phyloP scores from a whole-genome alignment of 495 filamentous ascomycete species.

The Xylona heveae region DNA sequence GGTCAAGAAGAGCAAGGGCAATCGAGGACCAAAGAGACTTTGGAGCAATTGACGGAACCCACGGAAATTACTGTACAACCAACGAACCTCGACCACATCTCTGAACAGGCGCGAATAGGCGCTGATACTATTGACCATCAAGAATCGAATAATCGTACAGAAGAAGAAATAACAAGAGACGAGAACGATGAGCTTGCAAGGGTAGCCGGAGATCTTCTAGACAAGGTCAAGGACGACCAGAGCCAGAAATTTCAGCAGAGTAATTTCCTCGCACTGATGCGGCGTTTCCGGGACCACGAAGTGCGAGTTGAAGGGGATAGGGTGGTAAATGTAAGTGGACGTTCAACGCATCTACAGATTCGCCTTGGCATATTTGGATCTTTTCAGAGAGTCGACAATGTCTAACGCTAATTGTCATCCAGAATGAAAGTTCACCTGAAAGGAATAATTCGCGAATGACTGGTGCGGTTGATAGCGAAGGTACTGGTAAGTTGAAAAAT shows the following conservation, averaged over 20 bases:
- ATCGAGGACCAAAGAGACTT: slow-evolving; percentile 5
- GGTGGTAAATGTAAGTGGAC: slow-evolving; percentile 6
- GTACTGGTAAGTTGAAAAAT: too few relatives aligned
- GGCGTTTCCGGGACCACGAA: slow-evolving; percentile 12
- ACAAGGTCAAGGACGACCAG: slow-evolving; percentile 44
- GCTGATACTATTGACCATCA: background rate
- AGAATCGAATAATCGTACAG: slow-evolving; percentile 15
- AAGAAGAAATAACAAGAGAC: slow-evolving; percentile 17
- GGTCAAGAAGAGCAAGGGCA: slow-evolving; percentile 8
- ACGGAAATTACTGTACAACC: background rate
- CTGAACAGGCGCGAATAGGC: too few relatives aligned
- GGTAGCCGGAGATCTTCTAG: slow-evolving; percentile 49
- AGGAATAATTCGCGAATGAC: too few relatives aligned
- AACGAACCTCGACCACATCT: background rate
- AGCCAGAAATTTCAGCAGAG: slow-evolving; percentile 58
- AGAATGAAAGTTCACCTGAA: too few relatives aligned
- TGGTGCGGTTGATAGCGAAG: too few relatives aligned
- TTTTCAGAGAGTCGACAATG: too few relatives aligned
- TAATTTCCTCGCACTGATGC: slow-evolving; percentile 59
- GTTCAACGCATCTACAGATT: too few relatives aligned
- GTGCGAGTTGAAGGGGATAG: slow-evolving; percentile 5
- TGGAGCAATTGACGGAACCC: slow-evolving; percentile 1
- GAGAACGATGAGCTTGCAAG: slow-evolving; percentile 37
- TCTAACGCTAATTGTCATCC: too few relatives aligned
- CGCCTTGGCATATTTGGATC: too few relatives aligned